Base-by-base conservation (phyloP, 2,329 filamentous ascomycete genomes). In the Pseudocercospora macadamiae region DNA sequence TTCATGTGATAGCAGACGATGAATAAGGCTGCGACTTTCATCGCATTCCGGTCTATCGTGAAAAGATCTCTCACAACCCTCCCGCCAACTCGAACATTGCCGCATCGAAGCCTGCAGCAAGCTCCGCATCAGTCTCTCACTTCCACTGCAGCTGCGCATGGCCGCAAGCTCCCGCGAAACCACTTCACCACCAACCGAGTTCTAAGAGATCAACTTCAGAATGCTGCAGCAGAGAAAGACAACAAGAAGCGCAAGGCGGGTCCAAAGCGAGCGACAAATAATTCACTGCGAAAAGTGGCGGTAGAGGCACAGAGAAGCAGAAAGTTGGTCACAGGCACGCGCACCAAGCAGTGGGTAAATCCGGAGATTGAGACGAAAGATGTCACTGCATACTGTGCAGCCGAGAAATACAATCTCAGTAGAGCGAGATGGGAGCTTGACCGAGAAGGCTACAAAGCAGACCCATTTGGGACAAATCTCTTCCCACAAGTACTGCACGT, bases 221-320 rank as follows among this genome's bases (percentile, higher is more conserved):
- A 61, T 37, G 30, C 47, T 34, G 48, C 32, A 12, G 54, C 34
- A 21, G 44, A 58, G 32, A 57, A 34, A 18, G 55, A 57, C 25
- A 54, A 55, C 19, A 45, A 52, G 37, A 80, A 79, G 68, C 79
- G 80, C 57, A 82, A 83, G 75, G 83, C 61, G 77, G 77, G 21
- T 78, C 82, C 49, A 14, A 66, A 65, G 39, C 54, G 63, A 3
- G 79, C 81, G 21, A 78, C 85, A 44, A 89, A 91, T 65, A 89
- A 88, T 62, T 95, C 91, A 1, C 80, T 97, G 28, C 86, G 93
- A 55, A 85, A 92, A 59, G 91, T 96, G 10, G 47, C 47, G 4
- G 91, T 91, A 16, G 91, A 95, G 68, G 92, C 93, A 16, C 91
- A 96, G 76, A 79, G 76, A 65, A 84, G 78, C 59, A 81, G 77